Conservation (phyloP, 208 protist species). For the Wallacemonas sp. region DNA sequence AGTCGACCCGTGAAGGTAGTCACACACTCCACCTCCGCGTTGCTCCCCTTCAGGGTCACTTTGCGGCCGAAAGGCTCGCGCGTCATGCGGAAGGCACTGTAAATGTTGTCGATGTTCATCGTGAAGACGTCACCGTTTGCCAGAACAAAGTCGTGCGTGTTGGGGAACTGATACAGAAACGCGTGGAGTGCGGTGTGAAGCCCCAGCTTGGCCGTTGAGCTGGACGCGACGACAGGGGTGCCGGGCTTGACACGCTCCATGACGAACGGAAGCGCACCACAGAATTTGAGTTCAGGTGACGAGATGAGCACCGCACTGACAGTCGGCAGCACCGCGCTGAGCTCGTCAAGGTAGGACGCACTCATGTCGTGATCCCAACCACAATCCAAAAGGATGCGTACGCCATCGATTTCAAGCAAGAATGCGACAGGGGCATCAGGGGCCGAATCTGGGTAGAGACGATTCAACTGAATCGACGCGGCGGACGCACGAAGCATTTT, state of each 20-base stretch:
- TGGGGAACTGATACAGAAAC: conserved; percentile 82
- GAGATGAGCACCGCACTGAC: conserved; percentile 84
- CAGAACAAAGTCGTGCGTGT: conserved; percentile 40
- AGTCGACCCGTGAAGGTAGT: conserved; percentile 72
- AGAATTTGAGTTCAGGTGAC: conserved; percentile 69
- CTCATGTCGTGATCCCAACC: conserved; percentile 80
- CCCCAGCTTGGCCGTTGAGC: conserved; percentile 75
- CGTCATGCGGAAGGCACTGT: conserved; percentile 81
- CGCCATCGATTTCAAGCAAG: conserved; percentile 83
- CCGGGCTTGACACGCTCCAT: conserved; percentile 64
- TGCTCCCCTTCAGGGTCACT: conserved; percentile 54
- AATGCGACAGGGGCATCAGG: conserved; percentile 45
- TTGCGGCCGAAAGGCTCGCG: conserved; percentile 79
- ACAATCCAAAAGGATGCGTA: conserved; percentile 85
- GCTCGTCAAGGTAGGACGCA: conserved; percentile 41
- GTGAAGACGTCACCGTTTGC: conserved; percentile 35
- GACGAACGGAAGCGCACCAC: conserved; percentile 86
- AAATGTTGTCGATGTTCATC: conserved; percentile 81
- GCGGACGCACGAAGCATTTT: conserved; percentile 55
- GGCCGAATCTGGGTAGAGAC: conserved; percentile 28
- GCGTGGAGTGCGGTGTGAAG: conserved; percentile 76
- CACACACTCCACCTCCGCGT: conserved; percentile 64
- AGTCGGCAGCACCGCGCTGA: conserved; percentile 46
- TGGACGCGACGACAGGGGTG: conserved; percentile 61
- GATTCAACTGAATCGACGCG: conserved; percentile 41